Conservation (phyloP, 2,329 filamentous ascomycete genomes). For the Calonectria montana region DNA sequence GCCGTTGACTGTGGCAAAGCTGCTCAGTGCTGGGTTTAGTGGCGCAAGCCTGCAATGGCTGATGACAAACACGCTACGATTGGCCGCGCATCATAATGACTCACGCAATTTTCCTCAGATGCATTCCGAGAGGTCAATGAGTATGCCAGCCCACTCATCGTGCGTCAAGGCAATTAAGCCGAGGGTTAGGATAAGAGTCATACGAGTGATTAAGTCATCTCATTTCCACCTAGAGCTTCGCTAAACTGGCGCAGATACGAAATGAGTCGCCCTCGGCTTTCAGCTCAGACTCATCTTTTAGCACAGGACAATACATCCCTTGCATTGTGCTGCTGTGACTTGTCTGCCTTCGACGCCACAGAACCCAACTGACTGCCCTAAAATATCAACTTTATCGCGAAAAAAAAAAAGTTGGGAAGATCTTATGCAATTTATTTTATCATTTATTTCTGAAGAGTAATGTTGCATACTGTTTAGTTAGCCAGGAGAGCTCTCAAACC, state of each 20-base stretch:
- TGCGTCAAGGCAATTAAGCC: background rate
- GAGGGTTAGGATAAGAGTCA: constrained; percentile 18
- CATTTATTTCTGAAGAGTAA: too few relatives aligned
- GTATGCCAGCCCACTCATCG: constrained; percentile 11
- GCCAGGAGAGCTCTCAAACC: too few relatives aligned
- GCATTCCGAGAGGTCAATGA: background rate
- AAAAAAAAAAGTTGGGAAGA: too few relatives aligned
- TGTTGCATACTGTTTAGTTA: too few relatives aligned
- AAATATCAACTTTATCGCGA: too few relatives aligned
- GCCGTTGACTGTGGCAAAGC: constrained; percentile 17
- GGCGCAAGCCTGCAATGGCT: background rate
- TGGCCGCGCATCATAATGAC: constrained; percentile 22
- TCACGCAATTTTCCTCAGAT: constrained; percentile 13
- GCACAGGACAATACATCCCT: background rate
- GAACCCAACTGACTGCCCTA: too few relatives aligned
- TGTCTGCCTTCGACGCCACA: too few relatives aligned
- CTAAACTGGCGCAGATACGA: background rate
- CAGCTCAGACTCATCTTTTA: constrained; percentile 4
- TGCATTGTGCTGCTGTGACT: too few relatives aligned
- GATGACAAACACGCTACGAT: constrained; percentile 9
- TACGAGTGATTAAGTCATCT: constrained; percentile 12
- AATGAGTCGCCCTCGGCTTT: background rate
- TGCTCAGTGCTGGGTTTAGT: background rate
- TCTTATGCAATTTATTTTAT: too few relatives aligned
- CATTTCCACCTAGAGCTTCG: background rate